These are phyloP conservation scores for Orbilia ellipsospora DNA, from an alignment of 2,329 filamentous ascomycete genomes.

Conservation along the genomic window DNA sequence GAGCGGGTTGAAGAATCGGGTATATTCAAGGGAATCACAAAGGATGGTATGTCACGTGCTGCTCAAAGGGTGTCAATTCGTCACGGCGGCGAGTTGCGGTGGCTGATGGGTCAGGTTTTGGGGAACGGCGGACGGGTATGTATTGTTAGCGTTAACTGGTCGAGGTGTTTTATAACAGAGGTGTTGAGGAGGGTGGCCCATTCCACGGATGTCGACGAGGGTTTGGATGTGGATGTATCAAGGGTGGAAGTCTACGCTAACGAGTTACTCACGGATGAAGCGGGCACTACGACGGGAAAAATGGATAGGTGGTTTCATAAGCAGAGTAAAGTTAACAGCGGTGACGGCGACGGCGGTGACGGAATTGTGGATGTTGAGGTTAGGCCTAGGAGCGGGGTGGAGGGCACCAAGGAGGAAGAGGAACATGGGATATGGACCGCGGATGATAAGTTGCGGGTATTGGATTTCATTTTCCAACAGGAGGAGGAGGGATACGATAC, in stretches of 20 bases:
- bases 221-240: constrained; percentile 12
- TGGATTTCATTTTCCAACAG: constrained; percentile 17
- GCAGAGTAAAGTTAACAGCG: background rate
- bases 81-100: constrained; percentile 8
- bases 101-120: constrained; percentile 10
- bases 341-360: background rate
- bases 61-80: constrained; percentile 27
- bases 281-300: constrained; percentile 36
- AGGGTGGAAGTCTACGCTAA: constrained; percentile 47
- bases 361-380: background rate
- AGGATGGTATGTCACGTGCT: constrained; percentile 4
- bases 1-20: constrained; percentile 32
- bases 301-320: constrained; percentile 40
- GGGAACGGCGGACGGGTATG: constrained; percentile 14
- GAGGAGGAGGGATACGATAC: constrained; percentile 1
- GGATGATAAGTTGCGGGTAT: constrained; percentile 44
- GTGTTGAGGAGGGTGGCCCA: constrained; percentile 26
- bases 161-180: constrained; percentile 33
- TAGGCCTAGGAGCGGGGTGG: background rate
- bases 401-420: background rate
- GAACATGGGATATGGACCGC: constrained; percentile 45
- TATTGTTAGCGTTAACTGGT: constrained; percentile 50
- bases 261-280: constrained; percentile 25
- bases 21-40: constrained; percentile 41
- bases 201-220: constrained; percentile 10